These are phyloP conservation scores for Holtermannia corniformis DNA, from an alignment of 768 basidiomycete genomes.

Conservation along the genomic window DNA sequence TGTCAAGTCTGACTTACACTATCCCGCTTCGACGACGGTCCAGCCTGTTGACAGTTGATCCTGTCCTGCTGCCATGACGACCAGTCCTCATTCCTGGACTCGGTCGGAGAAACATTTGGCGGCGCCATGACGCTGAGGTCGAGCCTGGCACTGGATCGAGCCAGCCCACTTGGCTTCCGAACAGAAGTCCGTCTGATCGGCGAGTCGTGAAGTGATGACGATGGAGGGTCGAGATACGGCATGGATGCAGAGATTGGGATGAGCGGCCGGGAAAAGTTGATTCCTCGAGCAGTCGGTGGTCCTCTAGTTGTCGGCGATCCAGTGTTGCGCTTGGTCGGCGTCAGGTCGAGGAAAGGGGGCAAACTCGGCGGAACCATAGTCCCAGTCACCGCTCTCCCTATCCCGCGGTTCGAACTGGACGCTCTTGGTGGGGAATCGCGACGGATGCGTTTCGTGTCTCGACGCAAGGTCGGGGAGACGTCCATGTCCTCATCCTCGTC, in stretches of 20 bases:
- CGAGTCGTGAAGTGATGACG: not conserved
- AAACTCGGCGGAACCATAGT: not conserved
- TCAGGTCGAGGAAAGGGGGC: not conserved
- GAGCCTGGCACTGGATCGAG: not conserved
- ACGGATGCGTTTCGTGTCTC: not conserved
- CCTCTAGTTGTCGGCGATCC: not conserved
- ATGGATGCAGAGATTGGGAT: not conserved
- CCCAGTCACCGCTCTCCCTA: not conserved
- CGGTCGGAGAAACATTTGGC: not conserved
- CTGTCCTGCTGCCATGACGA: not conserved
- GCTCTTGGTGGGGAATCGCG: not conserved
- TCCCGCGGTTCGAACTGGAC: not conserved
- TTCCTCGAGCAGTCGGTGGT: not conserved
- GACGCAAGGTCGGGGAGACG: not conserved
- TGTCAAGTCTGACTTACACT: not conserved
- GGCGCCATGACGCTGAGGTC: not conserved
- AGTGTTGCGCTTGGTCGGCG: not conserved
- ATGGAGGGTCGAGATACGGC: not conserved
- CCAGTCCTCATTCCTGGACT: not conserved
- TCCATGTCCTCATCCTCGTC: not conserved
- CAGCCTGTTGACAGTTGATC: not conserved
- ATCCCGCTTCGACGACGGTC: not conserved
- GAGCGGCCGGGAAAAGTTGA: not conserved
- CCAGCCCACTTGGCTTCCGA: not conserved
- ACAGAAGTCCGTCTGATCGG: not conserved